phyloP scores from a whole-genome alignment of 768 basidiomycete genomes.

The Mycena metata region DNA sequence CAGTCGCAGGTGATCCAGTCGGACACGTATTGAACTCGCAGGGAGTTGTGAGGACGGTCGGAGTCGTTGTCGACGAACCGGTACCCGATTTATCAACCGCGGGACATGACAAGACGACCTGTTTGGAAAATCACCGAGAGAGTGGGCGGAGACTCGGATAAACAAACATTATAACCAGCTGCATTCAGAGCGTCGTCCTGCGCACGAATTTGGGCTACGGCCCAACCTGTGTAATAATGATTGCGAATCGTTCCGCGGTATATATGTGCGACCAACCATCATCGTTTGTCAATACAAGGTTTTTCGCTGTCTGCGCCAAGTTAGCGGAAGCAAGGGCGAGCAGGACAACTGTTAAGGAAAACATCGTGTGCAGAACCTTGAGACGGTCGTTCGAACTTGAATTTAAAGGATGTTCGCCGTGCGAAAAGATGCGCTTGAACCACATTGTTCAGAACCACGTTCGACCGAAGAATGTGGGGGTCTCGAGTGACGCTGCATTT shows the following conservation, averaged over 20 bases:
- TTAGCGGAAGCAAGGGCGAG: slow-evolving; percentile 13
- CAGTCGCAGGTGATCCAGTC: slow-evolving; percentile 58
- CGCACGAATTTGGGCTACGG: slow-evolving; percentile 59
- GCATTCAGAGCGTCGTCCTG: slow-evolving; percentile 54
- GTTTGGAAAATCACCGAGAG: background rate
- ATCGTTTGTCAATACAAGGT: slow-evolving; percentile 52
- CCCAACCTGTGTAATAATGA: slow-evolving; percentile 51
- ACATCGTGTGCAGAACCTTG: slow-evolving; percentile 3
- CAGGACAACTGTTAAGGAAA: background rate
- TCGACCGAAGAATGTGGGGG: too few relatives aligned
- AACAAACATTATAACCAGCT: slow-evolving; percentile 55
- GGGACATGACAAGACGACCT: slow-evolving; percentile 64
- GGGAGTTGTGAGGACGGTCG: slow-evolving; percentile 48
- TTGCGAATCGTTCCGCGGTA: background rate
- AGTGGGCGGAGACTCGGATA: background rate
- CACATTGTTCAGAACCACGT: too few relatives aligned
- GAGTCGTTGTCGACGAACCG: slow-evolving; percentile 55
- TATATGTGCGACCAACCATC: slow-evolving; percentile 40
- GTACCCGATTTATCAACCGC: slow-evolving; percentile 62
- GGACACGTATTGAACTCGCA: slow-evolving; percentile 65
- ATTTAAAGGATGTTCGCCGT: slow-evolving; percentile 25
- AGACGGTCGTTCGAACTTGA: slow-evolving; percentile 3
- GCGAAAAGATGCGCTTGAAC: too few relatives aligned
- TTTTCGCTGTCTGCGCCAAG: slow-evolving; percentile 30
- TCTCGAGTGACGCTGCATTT: too few relatives aligned